Evolutionary conservation across 805 yeast species (phyloP).

Genomic region (Saccharomycopsis guyanensis): DNA sequence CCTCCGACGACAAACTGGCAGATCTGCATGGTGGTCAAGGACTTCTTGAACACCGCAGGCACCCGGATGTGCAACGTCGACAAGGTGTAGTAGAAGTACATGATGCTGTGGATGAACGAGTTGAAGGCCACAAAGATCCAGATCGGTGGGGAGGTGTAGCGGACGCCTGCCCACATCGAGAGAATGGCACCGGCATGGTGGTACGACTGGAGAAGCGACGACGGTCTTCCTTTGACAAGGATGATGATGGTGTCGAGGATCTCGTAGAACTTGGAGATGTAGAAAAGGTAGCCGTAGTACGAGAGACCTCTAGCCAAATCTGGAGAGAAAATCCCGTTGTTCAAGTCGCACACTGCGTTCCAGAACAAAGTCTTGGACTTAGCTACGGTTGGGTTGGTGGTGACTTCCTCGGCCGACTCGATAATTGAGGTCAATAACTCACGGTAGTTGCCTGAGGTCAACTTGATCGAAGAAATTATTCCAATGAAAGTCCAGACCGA

Average conservation of each 20-base stretch:
- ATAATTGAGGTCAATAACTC: constrained; percentile 22
- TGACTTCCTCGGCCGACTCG: constrained; percentile 23
- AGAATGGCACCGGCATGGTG: constrained; percentile 78
- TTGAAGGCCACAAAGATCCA: constrained; percentile 77
- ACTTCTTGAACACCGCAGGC: constrained; percentile 48
- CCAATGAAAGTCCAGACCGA: constrained; percentile 66
- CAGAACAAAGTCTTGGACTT: constrained; percentile 40
- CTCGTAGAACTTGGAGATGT: constrained; percentile 64
- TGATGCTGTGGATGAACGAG: constrained; percentile 68
- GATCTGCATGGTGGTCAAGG: constrained; percentile 60
- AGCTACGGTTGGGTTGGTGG: constrained; percentile 21
- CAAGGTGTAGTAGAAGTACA: constrained; percentile 64
- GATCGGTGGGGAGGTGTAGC: constrained; percentile 65
- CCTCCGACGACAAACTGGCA: constrained; percentile 66
- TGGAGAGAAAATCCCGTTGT: constrained; percentile 47
- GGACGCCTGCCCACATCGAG: constrained; percentile 74
- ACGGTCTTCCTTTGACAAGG: constrained; percentile 57
- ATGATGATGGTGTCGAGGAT: constrained; percentile 63
- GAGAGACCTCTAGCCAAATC: constrained; percentile 36
- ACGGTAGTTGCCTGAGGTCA: constrained; percentile 30
- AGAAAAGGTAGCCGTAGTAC: constrained; percentile 58
- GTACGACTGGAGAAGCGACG: constrained; percentile 61
- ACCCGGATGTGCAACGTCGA: constrained; percentile 51
- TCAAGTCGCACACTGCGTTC: constrained; percentile 52
- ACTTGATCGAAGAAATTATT: constrained; percentile 46